A percentile compares a stretch with the other conserved stretches of the same genome.
These are phyloP conservation scores for Ceratocystis variospora DNA, from an alignment of 2,329 filamentous ascomycete genomes.

Conservation along the genomic window DNA sequence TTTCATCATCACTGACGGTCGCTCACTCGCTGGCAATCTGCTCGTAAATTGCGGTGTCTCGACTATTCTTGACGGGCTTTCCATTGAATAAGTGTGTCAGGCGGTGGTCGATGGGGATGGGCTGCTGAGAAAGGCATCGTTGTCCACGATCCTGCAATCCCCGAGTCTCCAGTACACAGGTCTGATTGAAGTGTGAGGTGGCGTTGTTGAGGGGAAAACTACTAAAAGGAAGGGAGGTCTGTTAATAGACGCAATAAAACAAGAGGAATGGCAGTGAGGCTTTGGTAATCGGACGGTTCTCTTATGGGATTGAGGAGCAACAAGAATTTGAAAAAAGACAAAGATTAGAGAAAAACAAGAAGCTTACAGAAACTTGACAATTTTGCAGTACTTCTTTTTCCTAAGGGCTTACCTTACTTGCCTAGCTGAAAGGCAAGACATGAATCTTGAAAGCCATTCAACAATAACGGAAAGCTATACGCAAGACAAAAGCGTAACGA, in stretches of 20 bases:
- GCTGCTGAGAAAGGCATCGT: neutral
- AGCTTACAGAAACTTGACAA: no score
- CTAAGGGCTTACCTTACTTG: no score
- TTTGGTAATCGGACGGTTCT: no score
- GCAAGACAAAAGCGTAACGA: neutral
- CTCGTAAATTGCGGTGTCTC: neutral
- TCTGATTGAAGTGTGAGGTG: neutral
- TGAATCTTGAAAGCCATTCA: neutral
- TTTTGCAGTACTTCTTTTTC: no score
- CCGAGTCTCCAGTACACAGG: neutral
- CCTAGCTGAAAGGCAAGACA: no score
- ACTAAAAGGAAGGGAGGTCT: neutral
- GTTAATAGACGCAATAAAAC: no score
- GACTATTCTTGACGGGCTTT: neutral
- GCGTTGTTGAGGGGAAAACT: neutral
- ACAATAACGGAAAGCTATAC: neutral
- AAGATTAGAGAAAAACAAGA: no score
- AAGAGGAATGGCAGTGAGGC: neutral
- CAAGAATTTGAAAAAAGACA: no score
- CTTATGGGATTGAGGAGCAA: no score
- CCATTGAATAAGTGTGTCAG: neutral
- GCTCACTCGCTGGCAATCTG: neutral
- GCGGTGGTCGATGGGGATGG: neutral
- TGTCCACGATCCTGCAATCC: neutral
- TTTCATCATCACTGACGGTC: constrained; percentile 3